These are phyloP conservation scores for Meyerozyma athensensis DNA, from an alignment of 1,139 yeast species.

Conservation along the genomic window DNA sequence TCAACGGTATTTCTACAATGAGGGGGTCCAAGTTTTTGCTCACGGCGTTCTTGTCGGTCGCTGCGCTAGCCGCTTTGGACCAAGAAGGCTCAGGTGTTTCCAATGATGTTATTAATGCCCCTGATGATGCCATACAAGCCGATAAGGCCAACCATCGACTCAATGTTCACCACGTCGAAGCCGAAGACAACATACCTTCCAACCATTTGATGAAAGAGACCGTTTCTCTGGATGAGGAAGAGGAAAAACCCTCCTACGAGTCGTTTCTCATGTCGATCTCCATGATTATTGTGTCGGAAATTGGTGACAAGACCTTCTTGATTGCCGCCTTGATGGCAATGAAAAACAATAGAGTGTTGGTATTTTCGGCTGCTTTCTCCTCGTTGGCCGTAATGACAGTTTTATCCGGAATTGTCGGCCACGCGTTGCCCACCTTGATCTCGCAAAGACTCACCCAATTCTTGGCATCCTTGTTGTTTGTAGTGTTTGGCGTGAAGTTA, in stretches of 20 bases:
- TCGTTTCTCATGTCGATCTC: conserved; percentile 66
- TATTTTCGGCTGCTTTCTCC: conserved; percentile 82
- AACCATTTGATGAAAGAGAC: too few relatives aligned
- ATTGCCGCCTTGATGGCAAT: conserved; percentile 98
- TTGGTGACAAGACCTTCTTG: conserved; percentile 94
- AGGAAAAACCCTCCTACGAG: conserved; percentile 25
- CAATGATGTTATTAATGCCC: too few relatives aligned
- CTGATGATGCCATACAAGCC: neutral
- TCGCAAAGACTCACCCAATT: conserved; percentile 78
- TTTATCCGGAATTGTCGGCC: conserved; percentile 87
- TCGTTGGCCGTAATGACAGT: conserved; percentile 89
- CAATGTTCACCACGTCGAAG: conserved; percentile 22
- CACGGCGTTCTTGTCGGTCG: neutral
- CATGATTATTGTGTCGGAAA: conserved; percentile 90
- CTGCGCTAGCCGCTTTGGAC: neutral
- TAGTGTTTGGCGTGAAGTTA: conserved; percentile 78
- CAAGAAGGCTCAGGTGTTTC: neutral
- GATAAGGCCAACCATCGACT: conserved; percentile 13
- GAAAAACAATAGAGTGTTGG: conserved; percentile 80
- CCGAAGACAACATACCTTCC: conserved; percentile 30
- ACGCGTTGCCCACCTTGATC: conserved; percentile 77
- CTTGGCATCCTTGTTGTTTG: conserved; percentile 73
- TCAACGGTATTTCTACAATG: neutral
- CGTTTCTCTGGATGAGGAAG: too few relatives aligned
- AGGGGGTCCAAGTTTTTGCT: neutral